Evolutionary conservation across 2,329 filamentous ascomycete species (phyloP).

Genomic region (Aspergillus oerlinghausenensis): DNA sequence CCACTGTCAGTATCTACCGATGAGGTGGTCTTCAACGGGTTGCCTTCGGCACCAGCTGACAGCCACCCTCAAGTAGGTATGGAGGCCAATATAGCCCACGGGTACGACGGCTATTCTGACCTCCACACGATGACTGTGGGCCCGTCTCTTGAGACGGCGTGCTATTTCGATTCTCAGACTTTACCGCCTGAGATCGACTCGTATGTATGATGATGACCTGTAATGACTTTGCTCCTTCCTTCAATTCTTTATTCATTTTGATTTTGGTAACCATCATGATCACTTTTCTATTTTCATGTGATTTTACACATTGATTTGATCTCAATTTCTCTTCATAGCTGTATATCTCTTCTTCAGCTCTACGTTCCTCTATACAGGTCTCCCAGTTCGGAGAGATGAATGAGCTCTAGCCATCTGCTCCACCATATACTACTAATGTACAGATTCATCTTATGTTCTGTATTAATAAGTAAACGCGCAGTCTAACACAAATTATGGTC

Average conservation of each 20-base stretch:
- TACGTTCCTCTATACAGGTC: not conserved
- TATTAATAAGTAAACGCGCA: not conserved
- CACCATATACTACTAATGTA: not conserved
- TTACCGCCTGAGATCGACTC: slow-evolving; percentile 31
- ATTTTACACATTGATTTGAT: not conserved
- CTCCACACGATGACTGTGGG: slow-evolving; percentile 27
- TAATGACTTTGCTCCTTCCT: slow-evolving; percentile 7
- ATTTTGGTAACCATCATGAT: slow-evolving; percentile 1
- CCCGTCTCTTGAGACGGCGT: slow-evolving; percentile 28
- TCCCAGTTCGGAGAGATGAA: not conserved
- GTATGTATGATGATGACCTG: slow-evolving; percentile 31
- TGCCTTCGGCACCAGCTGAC: slow-evolving; percentile 14
- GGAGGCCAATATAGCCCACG: slow-evolving; percentile 24
- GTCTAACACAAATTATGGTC: not conserved
- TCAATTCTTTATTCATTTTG: slow-evolving; percentile 5
- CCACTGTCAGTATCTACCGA: slow-evolving; percentile 10
- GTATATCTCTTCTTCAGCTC: not conserved
- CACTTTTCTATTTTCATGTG: not conserved
- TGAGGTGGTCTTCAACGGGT: slow-evolving; percentile 10
- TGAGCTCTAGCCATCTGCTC: not conserved
- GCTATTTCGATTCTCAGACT: slow-evolving; percentile 30
- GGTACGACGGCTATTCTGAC: slow-evolving; percentile 26
- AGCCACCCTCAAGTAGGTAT: slow-evolving; percentile 18
- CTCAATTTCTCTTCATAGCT: not conserved
- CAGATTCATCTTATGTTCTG: not conserved